These are phyloP conservation scores for Sporothrix pseudoabietina DNA, from an alignment of 2,329 filamentous ascomycete genomes.

Conservation along the genomic window DNA sequence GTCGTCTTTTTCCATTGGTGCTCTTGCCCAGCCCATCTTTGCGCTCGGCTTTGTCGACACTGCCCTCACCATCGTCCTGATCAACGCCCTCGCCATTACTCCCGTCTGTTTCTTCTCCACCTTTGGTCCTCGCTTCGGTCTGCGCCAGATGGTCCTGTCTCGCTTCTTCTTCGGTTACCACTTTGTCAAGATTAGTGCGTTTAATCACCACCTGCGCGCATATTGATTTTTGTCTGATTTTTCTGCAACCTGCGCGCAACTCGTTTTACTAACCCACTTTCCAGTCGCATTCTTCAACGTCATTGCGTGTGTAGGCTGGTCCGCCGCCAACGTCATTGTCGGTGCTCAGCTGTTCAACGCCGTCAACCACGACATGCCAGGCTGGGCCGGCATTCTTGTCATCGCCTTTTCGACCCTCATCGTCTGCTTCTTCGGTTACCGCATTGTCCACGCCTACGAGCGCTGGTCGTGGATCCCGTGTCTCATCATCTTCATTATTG, in stretches of 20 bases:
- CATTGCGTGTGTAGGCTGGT: conserved; percentile 73
- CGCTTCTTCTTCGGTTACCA: conserved; percentile 63
- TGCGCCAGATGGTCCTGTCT: conserved; percentile 63
- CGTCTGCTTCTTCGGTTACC: conserved; percentile 74
- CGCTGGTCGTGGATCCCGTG: conserved; percentile 72
- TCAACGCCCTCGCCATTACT: conserved; percentile 67
- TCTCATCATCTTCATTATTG: conserved; percentile 55
- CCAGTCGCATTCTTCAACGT: conserved; percentile 71
- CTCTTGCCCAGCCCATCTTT: conserved; percentile 69
- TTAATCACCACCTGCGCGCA: no score
- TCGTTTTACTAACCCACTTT: background rate
- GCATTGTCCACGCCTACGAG: conserved; percentile 76
- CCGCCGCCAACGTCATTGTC: conserved; percentile 75
- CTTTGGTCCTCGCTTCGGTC: conserved; percentile 58
- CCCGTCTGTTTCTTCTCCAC: conserved; percentile 60
- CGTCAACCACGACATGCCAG: conserved; percentile 69
- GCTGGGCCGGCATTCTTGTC: conserved; percentile 73
- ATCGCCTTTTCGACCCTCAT: conserved; percentile 68
- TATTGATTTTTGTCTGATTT: background rate
- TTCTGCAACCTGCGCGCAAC: background rate
- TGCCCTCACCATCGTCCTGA: conserved; percentile 70
- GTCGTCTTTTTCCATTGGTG: conserved; percentile 73
- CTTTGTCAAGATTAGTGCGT: conserved; percentile 66
- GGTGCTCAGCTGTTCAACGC: conserved; percentile 76
- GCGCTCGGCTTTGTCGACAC: conserved; percentile 72